Evolutionary conservation across 768 basidiomycete genomes (phyloP), one percentile per base, ranked within the genome.

Genomic region (Coprinopsis sp.): DNA sequence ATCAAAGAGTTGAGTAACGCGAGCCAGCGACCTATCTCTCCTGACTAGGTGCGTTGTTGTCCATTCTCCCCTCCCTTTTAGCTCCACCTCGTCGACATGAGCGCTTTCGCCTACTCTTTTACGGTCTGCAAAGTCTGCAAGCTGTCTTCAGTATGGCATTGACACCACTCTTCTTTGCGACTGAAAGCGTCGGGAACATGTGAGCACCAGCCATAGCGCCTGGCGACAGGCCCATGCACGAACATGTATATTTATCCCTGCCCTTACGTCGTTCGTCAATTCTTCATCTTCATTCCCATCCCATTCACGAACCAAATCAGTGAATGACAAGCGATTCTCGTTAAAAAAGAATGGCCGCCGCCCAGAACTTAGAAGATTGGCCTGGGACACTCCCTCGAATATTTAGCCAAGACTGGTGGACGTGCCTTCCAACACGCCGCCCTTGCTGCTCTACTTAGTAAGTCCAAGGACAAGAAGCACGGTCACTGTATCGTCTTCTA

Each of bases 381-480:
- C 23, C 95, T 95, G 4, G 89, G 83, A 69, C 87, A 91, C 63
- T 99, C 98, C 68, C 83, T 99, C 43, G 96, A 99, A 67, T 99
- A 96, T 67, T 94, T 91, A 44, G 93, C 94, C 65, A 87, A 86
- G 76, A 84, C 91, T 14, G 93, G 94, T 49, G 92, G 97, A 69
- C 94, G 95, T 57, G 95, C 98, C 36, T 99, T 99, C 82, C 92
- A 98, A 71, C 89, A 87, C 56, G 96, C 96, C 44, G 97, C 95
- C 22, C 84, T 92, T 53, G 86, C 90, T 33, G 94, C 95, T 21
- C 80, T 98, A 27, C 77, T 92, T 51, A 74, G 65, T 67, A 74
- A 78, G 64, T 58, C 66, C 60, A 73, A 61, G 60, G 76, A 72
- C 68, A 63, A 63, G 53, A 59, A 60, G 49, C 24, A 42, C 25